Percentiles rank a stretch among this genome's conserved stretches.
Evolutionary conservation across 1,284 basidiomycete species (phyloP).

Genomic region (Earliella scabrosa): DNA sequence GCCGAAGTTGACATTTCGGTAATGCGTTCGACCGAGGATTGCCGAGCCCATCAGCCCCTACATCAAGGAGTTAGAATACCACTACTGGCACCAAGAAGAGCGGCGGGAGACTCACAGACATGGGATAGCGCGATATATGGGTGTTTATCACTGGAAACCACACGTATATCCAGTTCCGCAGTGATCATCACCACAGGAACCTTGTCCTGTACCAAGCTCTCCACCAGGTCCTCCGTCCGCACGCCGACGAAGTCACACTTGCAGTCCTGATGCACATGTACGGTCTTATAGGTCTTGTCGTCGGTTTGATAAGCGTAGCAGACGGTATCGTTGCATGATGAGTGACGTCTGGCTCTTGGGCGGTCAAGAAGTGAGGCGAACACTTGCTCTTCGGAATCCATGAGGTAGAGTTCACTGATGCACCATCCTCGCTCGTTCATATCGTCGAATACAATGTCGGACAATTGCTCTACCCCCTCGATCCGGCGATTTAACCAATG

Average conservation of each 20-base stretch:
- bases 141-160: background rate
- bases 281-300: background rate
- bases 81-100: background rate
- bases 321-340: background rate
- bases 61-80: background rate
- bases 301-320: constrained; percentile 2
- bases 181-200: background rate
- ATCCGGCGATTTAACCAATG: background rate
- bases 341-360: background rate
- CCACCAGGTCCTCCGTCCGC: background rate
- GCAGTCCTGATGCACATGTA: background rate
- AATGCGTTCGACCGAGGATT: constrained; percentile 1
- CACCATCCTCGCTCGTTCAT: background rate
- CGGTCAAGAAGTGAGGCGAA: background rate
- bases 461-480: background rate
- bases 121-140: background rate
- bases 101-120: background rate
- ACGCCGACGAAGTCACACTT: background rate
- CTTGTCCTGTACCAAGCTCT: background rate
- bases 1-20: constrained; percentile 1
- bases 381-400: background rate
- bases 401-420: background rate
- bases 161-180: background rate
- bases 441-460: background rate
- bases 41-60: constrained; percentile 5